Conservation (phyloP, 1,284 basidiomycete species). For the Puccinia novopanici region DNA sequence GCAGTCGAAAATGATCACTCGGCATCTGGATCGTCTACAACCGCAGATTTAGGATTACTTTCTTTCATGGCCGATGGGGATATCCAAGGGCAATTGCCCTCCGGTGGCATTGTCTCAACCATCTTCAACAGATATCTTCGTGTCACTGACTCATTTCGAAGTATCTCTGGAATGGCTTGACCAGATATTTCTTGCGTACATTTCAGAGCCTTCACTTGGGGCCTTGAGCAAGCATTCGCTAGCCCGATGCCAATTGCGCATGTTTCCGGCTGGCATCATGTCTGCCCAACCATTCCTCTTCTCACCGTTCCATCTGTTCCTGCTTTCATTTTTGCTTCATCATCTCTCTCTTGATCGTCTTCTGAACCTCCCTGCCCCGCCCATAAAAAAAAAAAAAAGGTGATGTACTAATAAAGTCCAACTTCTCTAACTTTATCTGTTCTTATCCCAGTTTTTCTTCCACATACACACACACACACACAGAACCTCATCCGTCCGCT, state of each 20-base stretch:
- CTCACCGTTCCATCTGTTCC: neutral
- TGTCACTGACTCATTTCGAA: neutral
- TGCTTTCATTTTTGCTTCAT: neutral
- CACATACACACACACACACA: neutral
- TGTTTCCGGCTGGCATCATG: conserved; percentile 26
- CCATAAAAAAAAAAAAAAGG: neutral
- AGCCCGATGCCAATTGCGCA: conserved; percentile 28
- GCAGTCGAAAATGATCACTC: conserved; percentile 4
- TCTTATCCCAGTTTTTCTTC: neutral
- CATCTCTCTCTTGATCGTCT: neutral
- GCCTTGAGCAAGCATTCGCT: conserved; percentile 16
- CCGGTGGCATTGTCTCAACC: neutral
- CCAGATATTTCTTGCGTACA: neutral
- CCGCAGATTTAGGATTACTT: conserved; percentile 3
- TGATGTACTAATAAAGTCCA: conserved; percentile 27
- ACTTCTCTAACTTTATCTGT: conserved; percentile 1
- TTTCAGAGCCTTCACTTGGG: neutral
- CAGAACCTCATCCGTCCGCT: neutral
- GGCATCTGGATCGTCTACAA: conserved; percentile 6
- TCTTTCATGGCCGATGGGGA: neutral
- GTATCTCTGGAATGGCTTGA: neutral
- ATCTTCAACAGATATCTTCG: conserved; percentile 6
- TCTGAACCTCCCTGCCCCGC: neutral
- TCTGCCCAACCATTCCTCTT: conserved; percentile 14
- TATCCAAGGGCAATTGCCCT: neutral